Base-by-base conservation (phyloP, 2,329 filamentous ascomycete genomes). In the Nectriaceae sp. region DNA sequence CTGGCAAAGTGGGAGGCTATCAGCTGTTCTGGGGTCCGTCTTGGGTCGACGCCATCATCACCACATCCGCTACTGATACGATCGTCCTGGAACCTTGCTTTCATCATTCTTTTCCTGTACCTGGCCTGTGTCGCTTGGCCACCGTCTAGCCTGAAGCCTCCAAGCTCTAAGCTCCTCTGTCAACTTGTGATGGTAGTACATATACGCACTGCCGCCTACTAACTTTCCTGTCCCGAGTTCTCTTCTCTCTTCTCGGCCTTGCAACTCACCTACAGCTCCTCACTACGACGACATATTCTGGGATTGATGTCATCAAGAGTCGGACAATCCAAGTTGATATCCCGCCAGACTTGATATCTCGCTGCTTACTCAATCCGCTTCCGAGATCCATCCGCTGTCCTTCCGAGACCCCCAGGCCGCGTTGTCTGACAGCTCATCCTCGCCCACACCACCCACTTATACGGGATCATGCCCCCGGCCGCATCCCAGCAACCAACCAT, bases 401-500 rank as follows among this genome's bases (percentile, higher is more conserved):
- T 29, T 29, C 13, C 24, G 13, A 29, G 24, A 29, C 24, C 13
- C n/a, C n/a, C n/a, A n/a, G n/a, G 24, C 24, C 13, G 24, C 13
- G 24, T 29, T 29, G 13, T 29, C 24, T 13, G 24, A 29, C 24
- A 16, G 33, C 33, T 36, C n/a, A 15, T 15, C 15, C 26, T 31
- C 26, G 15, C 26, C 26, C 26, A 8, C 26, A 10, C 26, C 26
- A n/a, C 33, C 33, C 33, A 16, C 33, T 36, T 36, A n/a, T 19
- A 10, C 8, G n/a, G 33, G 33, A 36, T 16, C 33, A 42, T 36
- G 41, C 47, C 43, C 41, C 49, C 44, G 46, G 39, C 35, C 21
- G 36, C 53, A 52, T 53, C 59, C 51, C 55, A 55, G 42, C 59
- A 59, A 29, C 52, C 57, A 55, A 52, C 47, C 55, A 62, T 63